Conservation (phyloP, 2,329 filamentous ascomycete species). For the Ophiocordyceps camponoti-floridani region DNA sequence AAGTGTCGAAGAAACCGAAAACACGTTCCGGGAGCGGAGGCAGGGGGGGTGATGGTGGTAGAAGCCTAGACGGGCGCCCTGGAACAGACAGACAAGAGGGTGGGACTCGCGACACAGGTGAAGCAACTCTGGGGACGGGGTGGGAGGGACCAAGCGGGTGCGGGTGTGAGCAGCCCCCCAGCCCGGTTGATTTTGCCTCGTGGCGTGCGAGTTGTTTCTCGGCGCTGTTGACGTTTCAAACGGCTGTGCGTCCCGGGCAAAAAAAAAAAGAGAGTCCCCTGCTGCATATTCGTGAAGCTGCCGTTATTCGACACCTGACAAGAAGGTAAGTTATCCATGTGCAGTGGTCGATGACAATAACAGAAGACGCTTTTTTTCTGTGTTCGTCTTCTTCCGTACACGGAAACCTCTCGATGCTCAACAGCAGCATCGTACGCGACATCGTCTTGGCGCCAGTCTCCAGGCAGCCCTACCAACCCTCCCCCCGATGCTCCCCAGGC, state of each 20-base stretch:
- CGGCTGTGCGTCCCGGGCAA: not conserved
- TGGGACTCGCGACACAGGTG: conserved; percentile 27
- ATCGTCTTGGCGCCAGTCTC: not conserved
- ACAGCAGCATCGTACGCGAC: not conserved
- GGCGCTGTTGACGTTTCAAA: not conserved
- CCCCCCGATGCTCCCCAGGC: not conserved
- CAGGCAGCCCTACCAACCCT: not conserved
- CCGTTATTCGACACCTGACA: not conserved
- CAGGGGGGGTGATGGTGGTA: not conserved
- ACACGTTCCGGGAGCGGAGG: not conserved
- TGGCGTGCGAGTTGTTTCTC: not conserved
- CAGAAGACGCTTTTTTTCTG: not conserved
- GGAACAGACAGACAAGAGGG: not conserved
- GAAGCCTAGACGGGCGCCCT: not conserved
- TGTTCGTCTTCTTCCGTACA: not conserved
- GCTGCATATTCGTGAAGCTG: not conserved
- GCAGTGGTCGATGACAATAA: too few relatives aligned
- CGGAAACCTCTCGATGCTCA: not conserved
- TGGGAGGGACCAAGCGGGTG: conserved; percentile 1
- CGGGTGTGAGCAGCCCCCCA: not conserved
- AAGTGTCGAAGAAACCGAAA: not conserved
- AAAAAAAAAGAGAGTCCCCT: not conserved
- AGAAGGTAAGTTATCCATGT: too few relatives aligned
- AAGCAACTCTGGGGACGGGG: conserved; percentile 13
- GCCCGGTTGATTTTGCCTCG: not conserved